Conservation (phyloP, 2,329 filamentous ascomycete species). For the Stagonosporopsis rhizophila region DNA sequence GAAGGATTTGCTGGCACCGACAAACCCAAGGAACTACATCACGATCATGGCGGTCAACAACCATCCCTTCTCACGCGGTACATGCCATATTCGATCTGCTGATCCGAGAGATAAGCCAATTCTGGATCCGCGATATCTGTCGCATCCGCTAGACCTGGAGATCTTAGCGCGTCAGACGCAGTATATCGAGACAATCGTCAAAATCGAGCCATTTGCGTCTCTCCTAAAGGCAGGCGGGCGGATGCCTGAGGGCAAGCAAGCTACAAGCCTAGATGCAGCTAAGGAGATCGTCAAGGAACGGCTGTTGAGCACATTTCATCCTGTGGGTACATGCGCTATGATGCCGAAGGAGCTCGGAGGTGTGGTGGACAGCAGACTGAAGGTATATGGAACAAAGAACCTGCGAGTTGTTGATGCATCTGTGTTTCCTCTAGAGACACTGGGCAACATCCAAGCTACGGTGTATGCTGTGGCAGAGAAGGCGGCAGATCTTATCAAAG, state of each 20-base stretch:
- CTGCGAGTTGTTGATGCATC: slow-evolving; percentile 17
- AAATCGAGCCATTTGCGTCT: slow-evolving; percentile 39
- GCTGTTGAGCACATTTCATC: slow-evolving; percentile 3
- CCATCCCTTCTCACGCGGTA: slow-evolving; percentile 51
- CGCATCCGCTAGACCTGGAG: slow-evolving; percentile 53
- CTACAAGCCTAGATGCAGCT: slow-evolving; percentile 1
- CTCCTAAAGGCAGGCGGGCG: slow-evolving; percentile 22
- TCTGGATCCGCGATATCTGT: slow-evolving; percentile 53
- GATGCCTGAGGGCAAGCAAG: slow-evolving; percentile 12
- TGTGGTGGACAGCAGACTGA: slow-evolving; percentile 14
- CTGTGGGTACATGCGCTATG: slow-evolving; percentile 10
- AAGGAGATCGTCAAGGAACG: slow-evolving; percentile 10
- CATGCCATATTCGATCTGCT: slow-evolving; percentile 48
- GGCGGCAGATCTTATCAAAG: slow-evolving; percentile 29
- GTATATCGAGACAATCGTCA: slow-evolving; percentile 37
- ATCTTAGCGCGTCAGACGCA: slow-evolving; percentile 44
- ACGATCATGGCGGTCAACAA: slow-evolving; percentile 37
- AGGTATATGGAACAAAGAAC: slow-evolving; percentile 7
- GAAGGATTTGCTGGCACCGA: slow-evolving; percentile 21
- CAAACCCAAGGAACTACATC: slow-evolving; percentile 32
- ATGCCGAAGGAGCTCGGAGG: slow-evolving; percentile 8
- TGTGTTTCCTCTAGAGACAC: slow-evolving; percentile 7
- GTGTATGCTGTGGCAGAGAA: slow-evolving; percentile 33
- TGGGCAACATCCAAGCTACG: slow-evolving; percentile 15
- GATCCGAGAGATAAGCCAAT: slow-evolving; percentile 41